Evolutionary conservation across 1,139 yeast species (phyloP).

Genomic region (Saccharomyces hybrid): DNA sequence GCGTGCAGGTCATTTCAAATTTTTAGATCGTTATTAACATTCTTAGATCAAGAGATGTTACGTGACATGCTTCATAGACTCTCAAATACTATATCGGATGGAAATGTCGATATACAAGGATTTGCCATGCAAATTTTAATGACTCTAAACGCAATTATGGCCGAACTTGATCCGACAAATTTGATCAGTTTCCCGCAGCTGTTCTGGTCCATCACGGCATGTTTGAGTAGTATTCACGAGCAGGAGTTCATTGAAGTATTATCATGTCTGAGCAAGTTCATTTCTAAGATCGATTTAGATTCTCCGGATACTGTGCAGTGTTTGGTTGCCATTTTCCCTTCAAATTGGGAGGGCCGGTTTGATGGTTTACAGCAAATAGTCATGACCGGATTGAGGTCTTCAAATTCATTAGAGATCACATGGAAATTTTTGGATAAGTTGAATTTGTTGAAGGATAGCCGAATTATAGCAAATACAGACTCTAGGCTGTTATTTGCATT

Average conservation of each 20-base stretch:
- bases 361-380: constrained; percentile 80
- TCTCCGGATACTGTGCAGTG: constrained; percentile 81
- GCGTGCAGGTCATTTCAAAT: constrained; percentile 95
- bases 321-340: constrained; percentile 79
- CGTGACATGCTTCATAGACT: constrained; percentile 90
- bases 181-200: constrained; percentile 84
- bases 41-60: constrained; percentile 80
- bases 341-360: constrained; percentile 92
- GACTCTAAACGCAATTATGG: constrained; percentile 89
- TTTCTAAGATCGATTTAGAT: constrained; percentile 79
- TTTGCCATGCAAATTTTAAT: constrained; percentile 94
- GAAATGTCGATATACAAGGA: constrained; percentile 83
- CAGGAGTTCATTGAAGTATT: constrained; percentile 86
- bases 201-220: constrained; percentile 94
- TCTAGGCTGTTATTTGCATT: constrained; percentile 64
- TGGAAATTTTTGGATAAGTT: constrained; percentile 66
- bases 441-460: constrained; percentile 60
- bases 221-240: constrained; percentile 83
- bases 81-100: constrained; percentile 89
- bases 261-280: constrained; percentile 71
- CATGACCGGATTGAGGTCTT: constrained; percentile 53
- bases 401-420: constrained; percentile 73
- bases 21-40: constrained; percentile 71
- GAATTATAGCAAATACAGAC: constrained; percentile 68
- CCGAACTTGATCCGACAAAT: constrained; percentile 71